Evolutionary conservation across 192 early-diverging fungal species (phyloP), one percentile per base, ranked within the genome.

Genomic region (Dissophora ornata): DNA sequence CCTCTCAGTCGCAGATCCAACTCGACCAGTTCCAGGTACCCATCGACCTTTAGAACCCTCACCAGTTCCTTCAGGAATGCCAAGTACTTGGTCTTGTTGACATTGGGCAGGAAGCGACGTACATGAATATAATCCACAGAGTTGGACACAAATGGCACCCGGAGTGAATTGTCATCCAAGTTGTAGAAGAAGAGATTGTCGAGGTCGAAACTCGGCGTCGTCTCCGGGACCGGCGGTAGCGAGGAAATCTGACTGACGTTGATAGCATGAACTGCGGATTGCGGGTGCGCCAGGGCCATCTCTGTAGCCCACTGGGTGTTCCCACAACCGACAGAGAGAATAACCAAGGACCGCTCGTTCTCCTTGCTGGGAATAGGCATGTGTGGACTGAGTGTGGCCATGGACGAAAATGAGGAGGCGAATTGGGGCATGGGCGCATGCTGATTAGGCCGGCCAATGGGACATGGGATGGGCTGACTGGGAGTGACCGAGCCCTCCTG

Each of bases 181-280:
- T 77, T 77, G 47, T 77, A 77, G 46, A 77, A 77, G 47, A 77
- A 77, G 15, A 77, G 45, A 25, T 77, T 77, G 29, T 77, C 73
- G 45, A 77, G 73, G 19, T 77, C 73, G 49, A 77, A 77, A 19
- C 50, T 47, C 1, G 73, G 73, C 2, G 73, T 62, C 4, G 64
- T 57, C 47, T 77, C 73, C 2, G 64, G 73, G 19, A 77, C 53
- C 10, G 52, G 26, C 16, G 73, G 73, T 16, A 77, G 46, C 12
- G 73, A 51, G 7, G 62, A 28, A 52, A 77, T 51, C 48, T 77
- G 73, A 29, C 64, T 67, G 46, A 77, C 73, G 38, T 77, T 77
- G 65, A 77, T 77, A 8, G 73, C 73, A 57, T 77, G 73, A 26
- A 77, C 44, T 18, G 73, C 73, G 5, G 73, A 77, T 32, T 77